Evolutionary conservation across 2,329 filamentous ascomycete genomes (phyloP), one percentile per base, ranked within the genome.

Genomic region (Hypoxylon sp.): DNA sequence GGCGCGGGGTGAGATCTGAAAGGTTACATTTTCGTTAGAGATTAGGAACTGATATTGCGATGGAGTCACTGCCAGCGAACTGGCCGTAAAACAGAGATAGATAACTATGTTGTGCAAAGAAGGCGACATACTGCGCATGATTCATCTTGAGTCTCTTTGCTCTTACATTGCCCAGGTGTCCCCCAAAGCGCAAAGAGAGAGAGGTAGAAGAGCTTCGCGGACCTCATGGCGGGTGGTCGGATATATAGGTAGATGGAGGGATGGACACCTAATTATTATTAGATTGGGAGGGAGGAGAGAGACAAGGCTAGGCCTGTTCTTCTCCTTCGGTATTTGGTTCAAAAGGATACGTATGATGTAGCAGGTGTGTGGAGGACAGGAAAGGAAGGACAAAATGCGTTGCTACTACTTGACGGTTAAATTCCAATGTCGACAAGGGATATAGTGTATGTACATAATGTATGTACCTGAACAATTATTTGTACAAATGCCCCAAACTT

Each of bases 1-100:
- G 67, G 93, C 89, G 73, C 91, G 90, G 17, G 94, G 93, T 45
- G 96, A 93, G 74, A 97, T 92, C 93, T 97, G 84, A 69, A 75
- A 74, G 48, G 70, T 64, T 62, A 69, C 67, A 57, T 67, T 68
- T 63, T 69, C 45, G 77, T 86, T 80, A 86, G 82, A 80, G 65
- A 75, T n/a, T 51, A 70, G 50, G n/a, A 73, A 72, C 49, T 70
- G 66, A 56, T 56, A 67, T 58, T 59, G 70, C 58, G 73, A 68
- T 55, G 69, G 49, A 34, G 61, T 64, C 53, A 65, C 59, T 52
- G 70, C 74, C 58, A 75, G 70, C 46, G 68, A 70, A 73, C 65
- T 64, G 63, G 73, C 66, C 21, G 60, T 34, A 55, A 71, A 51
- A 70, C 52, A 59, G 60, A 72, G 58, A 65, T 68, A 67, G 66